These are phyloP conservation scores for Macrophomina phaseolina DNA, from an alignment of 2,329 filamentous ascomycete species.

Conservation along the genomic window DNA sequence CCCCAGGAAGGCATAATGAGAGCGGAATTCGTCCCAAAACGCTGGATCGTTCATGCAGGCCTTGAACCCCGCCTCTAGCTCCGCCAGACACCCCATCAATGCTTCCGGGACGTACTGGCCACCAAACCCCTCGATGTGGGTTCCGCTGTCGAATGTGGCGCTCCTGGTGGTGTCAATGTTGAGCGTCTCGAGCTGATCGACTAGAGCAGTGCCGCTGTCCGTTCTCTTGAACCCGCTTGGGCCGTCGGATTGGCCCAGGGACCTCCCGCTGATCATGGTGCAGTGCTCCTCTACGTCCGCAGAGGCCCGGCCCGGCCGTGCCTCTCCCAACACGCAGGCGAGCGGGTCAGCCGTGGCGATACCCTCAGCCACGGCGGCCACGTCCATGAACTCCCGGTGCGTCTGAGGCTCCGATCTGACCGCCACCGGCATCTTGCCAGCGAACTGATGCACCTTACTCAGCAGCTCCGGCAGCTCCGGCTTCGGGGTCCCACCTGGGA, in stretches of 20 bases:
- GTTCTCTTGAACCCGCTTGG: constrained; percentile 52
- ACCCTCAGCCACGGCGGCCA: constrained; percentile 84
- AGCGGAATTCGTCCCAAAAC: constrained; percentile 97
- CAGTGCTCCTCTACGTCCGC: neutral
- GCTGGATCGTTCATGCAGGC: constrained; percentile 81
- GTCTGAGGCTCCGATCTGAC: constrained; percentile 97
- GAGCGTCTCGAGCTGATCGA: constrained; percentile 78
- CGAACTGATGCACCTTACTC: constrained; percentile 86
- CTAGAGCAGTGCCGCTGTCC: constrained; percentile 64
- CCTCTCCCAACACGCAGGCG: constrained; percentile 76
- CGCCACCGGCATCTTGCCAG: constrained; percentile 85
- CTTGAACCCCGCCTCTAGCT: constrained; percentile 91
- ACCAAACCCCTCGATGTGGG: constrained; percentile 80
- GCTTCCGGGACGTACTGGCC: constrained; percentile 98
- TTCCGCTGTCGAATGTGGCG: neutral
- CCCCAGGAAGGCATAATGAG: constrained; percentile 97
- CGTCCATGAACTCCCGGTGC: constrained; percentile 85
- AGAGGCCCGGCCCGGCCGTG: constrained; percentile 58
- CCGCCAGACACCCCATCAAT: constrained; percentile 91
- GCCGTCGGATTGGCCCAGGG: constrained; percentile 69
- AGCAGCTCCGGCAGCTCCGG: constrained; percentile 80
- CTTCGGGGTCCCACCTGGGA: constrained; percentile 85
- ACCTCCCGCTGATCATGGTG: constrained; percentile 66
- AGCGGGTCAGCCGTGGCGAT: constrained; percentile 97
- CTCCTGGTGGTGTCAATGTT: constrained; percentile 59